Evolutionary conservation across 2,329 filamentous ascomycete genomes (phyloP), one percentile per base, ranked within the genome.

Genomic region (Chalaropsis thielavioides): DNA sequence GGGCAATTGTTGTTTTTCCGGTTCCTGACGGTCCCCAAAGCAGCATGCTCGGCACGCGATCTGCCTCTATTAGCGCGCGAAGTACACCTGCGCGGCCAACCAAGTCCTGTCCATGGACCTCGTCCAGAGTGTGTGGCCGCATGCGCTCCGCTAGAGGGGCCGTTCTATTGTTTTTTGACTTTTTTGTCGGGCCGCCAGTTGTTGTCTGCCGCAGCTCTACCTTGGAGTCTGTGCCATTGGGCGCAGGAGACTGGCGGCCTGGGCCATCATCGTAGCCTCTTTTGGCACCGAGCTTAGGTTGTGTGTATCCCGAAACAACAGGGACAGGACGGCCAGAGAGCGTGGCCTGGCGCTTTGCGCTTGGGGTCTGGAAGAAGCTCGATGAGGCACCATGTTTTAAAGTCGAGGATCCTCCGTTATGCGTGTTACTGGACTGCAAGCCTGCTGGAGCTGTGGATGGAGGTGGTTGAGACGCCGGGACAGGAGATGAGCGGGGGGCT

Each of bases 141-240:
- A 97, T 96, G 38, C 92, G 88, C 75, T 99, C 94, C 1, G 94
- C 92, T 19, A 99, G 79, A 0, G 94, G 94, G 8, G 90, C 91
- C 0, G 86, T 84, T 70, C 85, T 84, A 66, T 85, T 82, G 43
- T 79, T 82, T 75, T 89, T 90, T 15, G 81, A 77, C 72, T 85
- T 87, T 74, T 92, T 91, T 27, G 60, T 7, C 22, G 15, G 70
- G 69, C 35, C 31, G 6, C 46, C 46, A 38, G 35, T 38, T 58
- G 54, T n/a, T 1, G 27, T 58, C 31, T 58, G 54, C 11, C 54
- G 54, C 54, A 58, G 8, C 27, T 58, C 54, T 10, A 10, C 3
- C 61, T 17, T 40, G 17, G 41, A 3, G 22, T 51, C 41, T 7
- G 41, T 22, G 5, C 27, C 24, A 46, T 62, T n/a, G 7, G 54